Evolutionary conservation across 768 basidiomycete genomes (phyloP).

Genomic region (Boletellus sp.): DNA sequence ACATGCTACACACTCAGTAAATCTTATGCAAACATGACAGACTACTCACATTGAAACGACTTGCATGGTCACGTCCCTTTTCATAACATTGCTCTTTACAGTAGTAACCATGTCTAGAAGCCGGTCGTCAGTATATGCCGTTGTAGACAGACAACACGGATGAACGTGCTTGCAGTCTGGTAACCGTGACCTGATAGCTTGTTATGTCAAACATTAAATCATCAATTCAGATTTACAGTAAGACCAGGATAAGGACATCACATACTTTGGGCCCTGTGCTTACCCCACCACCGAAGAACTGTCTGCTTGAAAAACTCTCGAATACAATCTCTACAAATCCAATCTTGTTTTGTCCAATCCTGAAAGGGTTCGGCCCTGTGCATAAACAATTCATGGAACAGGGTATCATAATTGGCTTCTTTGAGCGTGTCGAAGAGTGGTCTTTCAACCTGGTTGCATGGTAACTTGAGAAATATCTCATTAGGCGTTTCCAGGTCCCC

Average conservation of each 20-base stretch:
- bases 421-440: background rate
- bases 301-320: constrained; percentile 1
- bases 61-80: constrained; percentile 9
- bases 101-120: constrained; percentile 8
- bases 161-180: constrained; percentile 10
- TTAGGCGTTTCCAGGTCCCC: background rate
- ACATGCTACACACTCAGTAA: too few relatives aligned
- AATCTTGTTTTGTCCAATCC: constrained; percentile 7
- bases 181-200: background rate
- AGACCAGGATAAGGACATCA: background rate
- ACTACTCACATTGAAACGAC: constrained; percentile 8
- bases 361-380: background rate
- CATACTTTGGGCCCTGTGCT: constrained; percentile 3
- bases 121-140: background rate
- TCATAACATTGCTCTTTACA: constrained; percentile 14
- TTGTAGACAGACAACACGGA: background rate
- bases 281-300: constrained; percentile 7
- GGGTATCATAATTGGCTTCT: background rate
- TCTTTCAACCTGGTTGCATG: background rate
- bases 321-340: constrained; percentile 4
- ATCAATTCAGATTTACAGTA: too few relatives aligned
- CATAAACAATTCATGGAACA: constrained; percentile 6
- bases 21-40: background rate
- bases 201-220: background rate
- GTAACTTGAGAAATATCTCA: background rate